Conservation (phyloP, 345 rosid genomes). For the Aquilaria malaccensis region DNA sequence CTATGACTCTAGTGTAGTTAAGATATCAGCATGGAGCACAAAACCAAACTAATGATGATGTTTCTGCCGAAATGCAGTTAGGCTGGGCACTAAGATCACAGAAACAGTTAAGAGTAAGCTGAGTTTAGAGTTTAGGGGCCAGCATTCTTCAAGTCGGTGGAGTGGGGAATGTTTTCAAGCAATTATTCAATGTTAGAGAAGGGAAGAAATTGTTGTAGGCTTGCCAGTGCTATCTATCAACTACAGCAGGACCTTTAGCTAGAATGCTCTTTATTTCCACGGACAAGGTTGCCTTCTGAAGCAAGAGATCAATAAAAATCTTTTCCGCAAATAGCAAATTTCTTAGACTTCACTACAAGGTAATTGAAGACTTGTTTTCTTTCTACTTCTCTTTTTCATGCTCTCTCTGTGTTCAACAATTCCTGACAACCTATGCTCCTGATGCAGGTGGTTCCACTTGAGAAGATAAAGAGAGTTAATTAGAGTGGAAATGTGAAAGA, state of each 20-base stretch:
- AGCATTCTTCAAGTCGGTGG: conserved; percentile 37
- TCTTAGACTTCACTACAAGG: conserved; percentile 43
- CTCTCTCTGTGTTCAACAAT: not conserved
- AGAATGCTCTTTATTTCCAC: conserved; percentile 48
- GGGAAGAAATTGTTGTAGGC: conserved; percentile 46
- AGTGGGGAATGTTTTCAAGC: conserved; percentile 32
- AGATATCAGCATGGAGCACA: not conserved
- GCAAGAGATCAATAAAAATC: conserved; percentile 32
- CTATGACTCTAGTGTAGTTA: too few relatives aligned
- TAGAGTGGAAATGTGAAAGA: conserved; percentile 46
- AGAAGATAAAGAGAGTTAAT: conserved; percentile 46
- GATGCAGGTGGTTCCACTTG: conserved; percentile 48
- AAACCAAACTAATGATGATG: not conserved
- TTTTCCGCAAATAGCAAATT: conserved; percentile 35
- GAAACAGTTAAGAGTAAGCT: conserved; percentile 41
- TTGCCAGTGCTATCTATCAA: conserved; percentile 47
- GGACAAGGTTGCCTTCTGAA: conserved; percentile 35
- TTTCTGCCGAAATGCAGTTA: conserved; percentile 24
- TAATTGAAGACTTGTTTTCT: not conserved
- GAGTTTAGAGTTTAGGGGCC: conserved; percentile 22
- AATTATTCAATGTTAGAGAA: conserved; percentile 30
- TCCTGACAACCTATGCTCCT: not conserved
- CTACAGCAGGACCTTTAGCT: conserved; percentile 51
- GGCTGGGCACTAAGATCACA: conserved; percentile 37
- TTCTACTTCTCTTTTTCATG: not conserved